Evolutionary conservation across 768 basidiomycete genomes (phyloP).

Genomic region (Naganishia vaughanmartiniae): DNA sequence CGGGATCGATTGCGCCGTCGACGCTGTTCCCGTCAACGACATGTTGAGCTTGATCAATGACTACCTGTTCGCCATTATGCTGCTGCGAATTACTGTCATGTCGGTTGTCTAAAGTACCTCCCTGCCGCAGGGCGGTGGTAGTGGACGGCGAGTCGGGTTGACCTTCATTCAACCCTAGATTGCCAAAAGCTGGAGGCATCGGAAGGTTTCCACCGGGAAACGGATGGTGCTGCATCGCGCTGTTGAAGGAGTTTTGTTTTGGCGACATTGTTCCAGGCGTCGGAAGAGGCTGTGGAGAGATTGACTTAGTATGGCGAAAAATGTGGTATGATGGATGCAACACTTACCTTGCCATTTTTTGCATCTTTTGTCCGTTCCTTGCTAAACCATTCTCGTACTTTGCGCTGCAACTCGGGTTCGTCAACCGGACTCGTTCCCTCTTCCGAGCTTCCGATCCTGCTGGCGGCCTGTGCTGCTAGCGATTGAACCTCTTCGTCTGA

Average conservation of each 20-base stretch:
- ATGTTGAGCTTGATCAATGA: neutral
- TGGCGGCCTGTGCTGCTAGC: slow-evolving; percentile 7
- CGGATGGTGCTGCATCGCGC: neutral
- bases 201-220: neutral
- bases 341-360: slow-evolving; percentile 20
- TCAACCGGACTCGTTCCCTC: slow-evolving; percentile 4
- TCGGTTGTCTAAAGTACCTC: neutral
- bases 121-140: neutral
- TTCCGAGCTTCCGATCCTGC: neutral
- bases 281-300: slow-evolving; percentile 3
- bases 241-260: slow-evolving; percentile 1
- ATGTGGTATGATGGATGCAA: neutral
- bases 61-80: neutral
- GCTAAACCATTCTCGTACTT: slow-evolving; percentile 18
- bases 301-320: neutral
- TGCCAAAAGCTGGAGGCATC: slow-evolving; percentile 20
- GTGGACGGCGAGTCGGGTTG: slow-evolving; percentile 2
- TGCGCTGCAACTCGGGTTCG: slow-evolving; percentile 3
- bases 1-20: slow-evolving; percentile 14
- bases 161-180: slow-evolving; percentile 11
- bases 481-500: slow-evolving; percentile 1
- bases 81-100: neutral
- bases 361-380: slow-evolving; percentile 22
- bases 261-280: slow-evolving; percentile 23
- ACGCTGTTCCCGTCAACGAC: neutral